Conservation (phyloP, 768 basidiomycete species). For the Suillus tomentosus region DNA sequence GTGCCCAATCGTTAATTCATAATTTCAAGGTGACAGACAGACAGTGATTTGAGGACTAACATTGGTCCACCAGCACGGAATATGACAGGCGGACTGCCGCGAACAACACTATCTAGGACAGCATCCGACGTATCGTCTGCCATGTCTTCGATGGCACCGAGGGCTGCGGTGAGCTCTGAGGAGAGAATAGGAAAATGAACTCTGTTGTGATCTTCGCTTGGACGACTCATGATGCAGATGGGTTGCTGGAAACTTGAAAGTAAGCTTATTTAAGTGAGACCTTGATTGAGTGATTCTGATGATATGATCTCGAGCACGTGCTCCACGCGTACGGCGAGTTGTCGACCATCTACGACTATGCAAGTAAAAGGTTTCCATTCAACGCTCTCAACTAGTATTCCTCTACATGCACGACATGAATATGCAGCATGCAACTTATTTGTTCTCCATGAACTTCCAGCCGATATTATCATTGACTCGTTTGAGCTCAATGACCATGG, state of each 20-base stretch:
- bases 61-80: constrained; percentile 81
- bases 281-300: not conserved
- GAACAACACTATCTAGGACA: constrained; percentile 18
- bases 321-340: not conserved
- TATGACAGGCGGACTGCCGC: constrained; percentile 47
- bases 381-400: constrained; percentile 28
- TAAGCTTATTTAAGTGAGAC: not conserved
- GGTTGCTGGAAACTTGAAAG: not conserved
- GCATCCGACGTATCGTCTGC: constrained; percentile 14
- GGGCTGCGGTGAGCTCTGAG: constrained; percentile 12
- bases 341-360: constrained; percentile 17
- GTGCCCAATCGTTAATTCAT: not conserved
- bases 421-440: constrained; percentile 30
- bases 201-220: constrained; percentile 22
- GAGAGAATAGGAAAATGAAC: constrained; percentile 19
- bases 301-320: constrained; percentile 1
- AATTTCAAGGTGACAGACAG: not conserved
- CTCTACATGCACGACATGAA: constrained; percentile 15
- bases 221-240: not conserved
- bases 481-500: constrained; percentile 41
- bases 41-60: constrained; percentile 40
- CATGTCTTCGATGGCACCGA: constrained; percentile 32
- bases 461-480: constrained; percentile 44
- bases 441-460: constrained; percentile 38
- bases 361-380: constrained; percentile 32